A percentile compares a stretch with the other conserved stretches of the same genome.
Conservation (phyloP, 306 rosid genomes). For the Quercus aquifolioides region DNA sequence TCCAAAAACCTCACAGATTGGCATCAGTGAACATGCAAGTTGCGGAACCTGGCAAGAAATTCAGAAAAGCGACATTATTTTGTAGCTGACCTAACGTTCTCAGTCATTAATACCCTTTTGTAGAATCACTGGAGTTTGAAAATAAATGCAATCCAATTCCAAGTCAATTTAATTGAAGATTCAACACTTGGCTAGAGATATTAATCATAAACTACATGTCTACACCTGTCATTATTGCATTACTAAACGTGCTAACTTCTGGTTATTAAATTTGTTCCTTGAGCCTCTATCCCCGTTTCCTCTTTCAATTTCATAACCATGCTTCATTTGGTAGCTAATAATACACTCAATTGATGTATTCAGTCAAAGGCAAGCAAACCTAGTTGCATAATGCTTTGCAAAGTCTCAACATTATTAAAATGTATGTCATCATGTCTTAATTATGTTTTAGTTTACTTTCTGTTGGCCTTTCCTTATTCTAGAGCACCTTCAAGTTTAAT, state of each 20-base stretch:
- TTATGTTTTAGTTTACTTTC: background rate
- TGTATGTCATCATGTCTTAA: background rate
- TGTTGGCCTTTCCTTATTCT: background rate
- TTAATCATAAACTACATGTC: background rate
- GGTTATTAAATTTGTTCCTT: background rate
- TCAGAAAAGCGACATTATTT: constrained; percentile 11
- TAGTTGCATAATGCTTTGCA: background rate
- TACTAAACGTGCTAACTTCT: background rate
- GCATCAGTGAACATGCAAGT: constrained; percentile 96
- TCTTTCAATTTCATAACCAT: constrained; percentile 5
- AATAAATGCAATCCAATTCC: background rate
- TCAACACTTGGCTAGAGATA: background rate
- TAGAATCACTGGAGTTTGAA: background rate
- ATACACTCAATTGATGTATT: background rate
- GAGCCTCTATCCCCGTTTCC: background rate
- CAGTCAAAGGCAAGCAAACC: background rate
- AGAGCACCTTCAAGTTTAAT: background rate
- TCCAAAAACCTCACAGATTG: constrained; percentile 97
- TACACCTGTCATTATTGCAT: background rate
- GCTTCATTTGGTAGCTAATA: background rate
- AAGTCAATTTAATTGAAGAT: background rate
- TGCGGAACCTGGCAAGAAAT: constrained; percentile 77
- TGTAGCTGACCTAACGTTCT: background rate
- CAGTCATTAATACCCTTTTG: background rate
- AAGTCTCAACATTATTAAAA: background rate